A percentile compares a stretch with the other conserved stretches of the same genome.
Conservation (phyloP, 2,329 filamentous ascomycete genomes). For the Aspergillus floridensis region DNA sequence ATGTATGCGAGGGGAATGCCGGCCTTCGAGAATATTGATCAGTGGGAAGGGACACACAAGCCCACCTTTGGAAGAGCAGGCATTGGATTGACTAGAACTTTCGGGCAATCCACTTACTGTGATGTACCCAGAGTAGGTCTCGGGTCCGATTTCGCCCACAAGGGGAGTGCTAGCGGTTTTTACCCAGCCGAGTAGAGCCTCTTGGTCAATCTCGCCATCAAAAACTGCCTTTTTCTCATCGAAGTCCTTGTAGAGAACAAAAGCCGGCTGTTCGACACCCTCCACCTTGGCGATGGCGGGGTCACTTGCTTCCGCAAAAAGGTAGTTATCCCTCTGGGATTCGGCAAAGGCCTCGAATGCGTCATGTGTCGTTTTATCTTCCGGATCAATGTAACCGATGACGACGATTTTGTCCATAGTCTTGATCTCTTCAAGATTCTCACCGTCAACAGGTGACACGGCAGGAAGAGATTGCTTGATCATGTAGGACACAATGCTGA, state of each 20-base stretch:
- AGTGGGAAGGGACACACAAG: not conserved
- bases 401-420: conserved; percentile 94
- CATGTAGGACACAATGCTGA: conserved; percentile 78
- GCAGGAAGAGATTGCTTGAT: conserved; percentile 94
- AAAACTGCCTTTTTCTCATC: conserved; percentile 92
- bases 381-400: conserved; percentile 78
- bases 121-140: conserved; percentile 97
- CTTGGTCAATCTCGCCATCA: conserved; percentile 75
- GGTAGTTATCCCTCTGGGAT: conserved; percentile 80
- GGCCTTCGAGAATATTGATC: conserved; percentile 47
- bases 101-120: conserved; percentile 49
- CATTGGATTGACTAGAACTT: not conserved
- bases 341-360: conserved; percentile 73
- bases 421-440: conserved; percentile 93
- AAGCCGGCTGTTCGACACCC: conserved; percentile 78
- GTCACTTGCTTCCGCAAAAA: conserved; percentile 87
- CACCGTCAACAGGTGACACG: conserved; percentile 77
- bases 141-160: conserved; percentile 92
- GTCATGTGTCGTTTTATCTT: conserved; percentile 81
- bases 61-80: not conserved
- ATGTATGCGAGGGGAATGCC: conserved; percentile 95
- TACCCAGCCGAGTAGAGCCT: conserved; percentile 77
- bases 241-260: conserved; percentile 96
- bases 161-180: conserved; percentile 83
- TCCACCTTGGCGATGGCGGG: conserved; percentile 81